Percentiles rank a stretch among this genome's conserved stretches.
Evolutionary conservation across 768 basidiomycete species (phyloP).

Genomic region (Auriscalpium vulgare): DNA sequence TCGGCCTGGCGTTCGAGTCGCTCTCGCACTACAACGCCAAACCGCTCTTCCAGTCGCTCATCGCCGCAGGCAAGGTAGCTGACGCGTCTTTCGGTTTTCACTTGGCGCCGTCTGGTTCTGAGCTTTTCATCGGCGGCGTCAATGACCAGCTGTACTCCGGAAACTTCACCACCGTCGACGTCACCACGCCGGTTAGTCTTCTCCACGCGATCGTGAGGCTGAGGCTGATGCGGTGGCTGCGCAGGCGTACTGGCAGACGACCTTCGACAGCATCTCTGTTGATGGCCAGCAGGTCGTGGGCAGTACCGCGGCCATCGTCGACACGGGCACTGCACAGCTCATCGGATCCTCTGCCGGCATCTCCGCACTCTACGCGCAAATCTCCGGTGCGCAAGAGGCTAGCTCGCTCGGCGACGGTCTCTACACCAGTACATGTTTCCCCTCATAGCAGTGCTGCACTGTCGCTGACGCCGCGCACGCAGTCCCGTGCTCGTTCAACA

Average conservation of each 20-base stretch:
- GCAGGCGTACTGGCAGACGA: slow-evolving; percentile 13
- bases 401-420: too few species aligned
- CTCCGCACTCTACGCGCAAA: too few species aligned
- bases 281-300: slow-evolving; percentile 12
- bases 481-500: slow-evolving; percentile 13
- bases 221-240: slow-evolving; percentile 12
- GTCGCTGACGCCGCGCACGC: slow-evolving; percentile 9
- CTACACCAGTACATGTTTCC: too few species aligned
- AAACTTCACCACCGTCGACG: slow-evolving; percentile 4
- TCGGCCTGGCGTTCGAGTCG: background rate
- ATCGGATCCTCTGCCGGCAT: too few species aligned
- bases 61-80: background rate
- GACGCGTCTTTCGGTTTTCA: background rate
- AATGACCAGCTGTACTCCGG: slow-evolving; percentile 5
- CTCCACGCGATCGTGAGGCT: slow-evolving; percentile 18
- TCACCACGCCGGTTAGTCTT: background rate
- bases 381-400: too few species aligned
- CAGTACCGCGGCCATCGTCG: slow-evolving; percentile 18
- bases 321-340: slow-evolving; percentile 10
- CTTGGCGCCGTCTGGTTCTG: background rate
- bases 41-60: background rate
- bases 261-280: slow-evolving; percentile 17
- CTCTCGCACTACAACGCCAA: background rate
- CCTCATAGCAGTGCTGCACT: too few species aligned
- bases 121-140: slow-evolving; percentile 12